A percentile compares a stretch with the other conserved stretches of the same genome.
Evolutionary conservation across 495 filamentous ascomycete species (phyloP).

Genomic region (Penicillium riverlandense): DNA sequence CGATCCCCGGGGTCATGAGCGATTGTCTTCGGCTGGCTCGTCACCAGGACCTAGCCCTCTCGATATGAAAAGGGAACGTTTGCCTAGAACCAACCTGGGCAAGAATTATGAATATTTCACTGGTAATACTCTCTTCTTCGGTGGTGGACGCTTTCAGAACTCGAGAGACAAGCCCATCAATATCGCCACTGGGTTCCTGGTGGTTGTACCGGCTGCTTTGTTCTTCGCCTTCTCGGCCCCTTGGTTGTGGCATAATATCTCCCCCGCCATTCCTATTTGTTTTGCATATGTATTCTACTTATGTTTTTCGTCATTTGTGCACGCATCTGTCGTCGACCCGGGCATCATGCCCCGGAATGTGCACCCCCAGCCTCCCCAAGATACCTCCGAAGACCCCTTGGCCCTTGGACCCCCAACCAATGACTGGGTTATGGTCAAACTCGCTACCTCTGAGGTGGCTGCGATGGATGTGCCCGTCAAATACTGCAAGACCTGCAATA

Average conservation of each 20-base stretch:
- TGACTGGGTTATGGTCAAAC: constrained; percentile 85
- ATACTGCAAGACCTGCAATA: constrained; percentile 92
- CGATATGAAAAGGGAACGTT: constrained; percentile 21
- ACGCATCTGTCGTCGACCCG: constrained; percentile 85
- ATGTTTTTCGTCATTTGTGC: constrained; percentile 86
- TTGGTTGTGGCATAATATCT: constrained; percentile 86
- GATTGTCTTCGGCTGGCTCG: constrained; percentile 67
- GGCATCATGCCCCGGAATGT: constrained; percentile 86
- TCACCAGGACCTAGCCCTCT: constrained; percentile 46
- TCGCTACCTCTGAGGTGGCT: constrained; percentile 60
- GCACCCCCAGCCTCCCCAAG: constrained; percentile 52
- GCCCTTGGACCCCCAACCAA: constrained; percentile 75
- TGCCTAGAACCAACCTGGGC: constrained; percentile 40
- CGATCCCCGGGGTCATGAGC: constrained; percentile 60
- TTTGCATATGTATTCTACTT: constrained; percentile 88
- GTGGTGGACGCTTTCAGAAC: constrained; percentile 80
- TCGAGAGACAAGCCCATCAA: constrained; percentile 86
- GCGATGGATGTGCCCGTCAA: constrained; percentile 97
- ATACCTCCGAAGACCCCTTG: constrained; percentile 65
- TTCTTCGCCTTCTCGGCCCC: constrained; percentile 87
- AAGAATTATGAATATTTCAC: constrained; percentile 86
- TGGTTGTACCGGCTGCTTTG: constrained; percentile 67
- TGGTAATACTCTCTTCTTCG: constrained; percentile 86
- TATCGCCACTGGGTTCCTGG: constrained; percentile 72
- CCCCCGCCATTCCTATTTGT: constrained; percentile 82